A percentile compares a stretch with the other conserved stretches of the same genome.
Evolutionary conservation across 169 alveolate species (phyloP).

Genomic region (Plasmodium coatneyi): DNA sequence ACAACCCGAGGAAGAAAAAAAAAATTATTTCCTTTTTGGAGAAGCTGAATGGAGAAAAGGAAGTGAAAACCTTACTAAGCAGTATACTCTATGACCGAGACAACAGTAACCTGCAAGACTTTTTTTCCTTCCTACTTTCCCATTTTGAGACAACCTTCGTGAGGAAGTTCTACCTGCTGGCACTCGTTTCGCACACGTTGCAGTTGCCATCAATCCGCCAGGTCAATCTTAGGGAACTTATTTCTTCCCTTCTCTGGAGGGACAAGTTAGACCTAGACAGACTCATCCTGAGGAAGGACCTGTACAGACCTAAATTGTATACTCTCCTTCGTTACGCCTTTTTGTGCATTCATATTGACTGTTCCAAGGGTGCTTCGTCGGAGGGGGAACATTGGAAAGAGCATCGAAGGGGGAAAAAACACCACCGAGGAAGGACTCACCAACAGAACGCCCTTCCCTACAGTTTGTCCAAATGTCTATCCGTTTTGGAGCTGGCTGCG

Average conservation of each 20-base stretch:
- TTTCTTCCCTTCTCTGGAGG: not conserved
- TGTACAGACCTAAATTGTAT: not conserved
- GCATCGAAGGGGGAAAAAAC: not conserved
- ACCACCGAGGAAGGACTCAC: not conserved
- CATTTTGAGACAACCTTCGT: constrained; percentile 6
- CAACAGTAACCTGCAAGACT: not conserved
- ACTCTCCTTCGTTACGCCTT: constrained; percentile 37
- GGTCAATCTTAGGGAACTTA: not conserved
- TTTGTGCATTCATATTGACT: constrained; percentile 9
- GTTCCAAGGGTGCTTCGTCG: not conserved
- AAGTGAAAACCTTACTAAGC: not conserved
- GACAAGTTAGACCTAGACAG: not conserved
- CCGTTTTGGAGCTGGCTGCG: not conserved
- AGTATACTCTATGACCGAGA: not conserved
- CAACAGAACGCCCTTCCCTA: not conserved
- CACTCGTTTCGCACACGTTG: not conserved
- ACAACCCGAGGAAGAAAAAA: constrained; percentile 7
- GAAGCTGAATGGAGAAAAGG: not conserved
- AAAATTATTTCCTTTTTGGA: constrained; percentile 44
- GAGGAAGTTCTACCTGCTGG: constrained; percentile 11
- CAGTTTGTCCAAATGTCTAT: constrained; percentile 13
- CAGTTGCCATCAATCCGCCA: not conserved
- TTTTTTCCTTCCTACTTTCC: not conserved
- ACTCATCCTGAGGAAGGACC: constrained; percentile 11
- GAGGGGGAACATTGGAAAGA: not conserved